Evolutionary conservation across 176 grass and related monocot species (phyloP).

Genomic region (Cenchrus fungigraminus): DNA sequence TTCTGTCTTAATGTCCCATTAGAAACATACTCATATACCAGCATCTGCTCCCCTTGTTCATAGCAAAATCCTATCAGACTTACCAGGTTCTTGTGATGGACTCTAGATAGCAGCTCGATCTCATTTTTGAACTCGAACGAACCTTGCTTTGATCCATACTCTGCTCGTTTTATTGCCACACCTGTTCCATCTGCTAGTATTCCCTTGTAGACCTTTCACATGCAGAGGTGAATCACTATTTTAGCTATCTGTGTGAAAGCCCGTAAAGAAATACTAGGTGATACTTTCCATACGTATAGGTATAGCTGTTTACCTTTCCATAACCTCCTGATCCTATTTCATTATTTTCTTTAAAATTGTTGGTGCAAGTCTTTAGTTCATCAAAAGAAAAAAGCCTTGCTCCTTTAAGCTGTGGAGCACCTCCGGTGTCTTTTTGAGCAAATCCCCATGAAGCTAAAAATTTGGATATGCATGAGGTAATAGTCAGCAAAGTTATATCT

Average conservation of each 20-base stretch:
- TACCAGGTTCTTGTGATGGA: constrained; percentile 93
- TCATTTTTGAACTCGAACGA: constrained; percentile 89
- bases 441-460: constrained; percentile 77
- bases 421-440: constrained; percentile 60
- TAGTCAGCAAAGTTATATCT: constrained; percentile 12
- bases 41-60: constrained; percentile 89
- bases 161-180: constrained; percentile 80
- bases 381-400: constrained; percentile 82
- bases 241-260: constrained; percentile 23
- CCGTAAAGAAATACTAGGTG: neutral
- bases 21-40: constrained; percentile 83
- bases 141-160: constrained; percentile 87
- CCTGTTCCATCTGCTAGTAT: constrained; percentile 59
- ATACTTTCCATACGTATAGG: neutral
- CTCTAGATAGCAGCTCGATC: constrained; percentile 88
- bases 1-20: constrained; percentile 81
- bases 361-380: constrained; percentile 74
- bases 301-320: constrained; percentile 72
- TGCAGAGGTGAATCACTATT: neutral
- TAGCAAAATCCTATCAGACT: constrained; percentile 83
- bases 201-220: constrained; percentile 81
- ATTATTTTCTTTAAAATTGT: constrained; percentile 69
- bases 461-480: constrained; percentile 23
- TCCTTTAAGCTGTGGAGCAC: constrained; percentile 79
- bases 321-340: constrained; percentile 84